These are phyloP conservation scores for Plasmodium berghei DNA, from an alignment of 169 alveolate species.

Conservation along the genomic window DNA sequence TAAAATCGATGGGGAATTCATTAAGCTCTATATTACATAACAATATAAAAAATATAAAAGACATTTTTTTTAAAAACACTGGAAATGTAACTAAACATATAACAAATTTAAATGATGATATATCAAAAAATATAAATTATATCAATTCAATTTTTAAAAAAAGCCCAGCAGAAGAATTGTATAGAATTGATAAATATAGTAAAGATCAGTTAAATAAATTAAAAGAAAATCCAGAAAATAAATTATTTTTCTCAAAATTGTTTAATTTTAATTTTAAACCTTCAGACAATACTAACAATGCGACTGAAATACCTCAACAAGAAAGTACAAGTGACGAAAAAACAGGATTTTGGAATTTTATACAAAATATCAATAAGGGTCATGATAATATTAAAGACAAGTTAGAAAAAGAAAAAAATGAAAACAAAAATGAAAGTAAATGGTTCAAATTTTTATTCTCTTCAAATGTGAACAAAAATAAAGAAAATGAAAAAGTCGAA, in stretches of 20 bases:
- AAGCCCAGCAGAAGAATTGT: conserved; percentile 21
- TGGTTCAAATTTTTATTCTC: neutral
- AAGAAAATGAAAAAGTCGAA: neutral
- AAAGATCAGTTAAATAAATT: conserved; percentile 30
- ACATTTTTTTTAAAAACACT: conserved; percentile 9
- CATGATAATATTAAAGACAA: neutral
- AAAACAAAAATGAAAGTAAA: neutral
- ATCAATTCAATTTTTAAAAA: conserved; percentile 13
- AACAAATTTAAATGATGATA: conserved; percentile 25
- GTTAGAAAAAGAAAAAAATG: neutral
- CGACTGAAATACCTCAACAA: neutral
- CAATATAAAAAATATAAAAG: conserved; percentile 17
- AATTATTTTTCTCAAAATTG: conserved; percentile 21
- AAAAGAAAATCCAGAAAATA: conserved; percentile 12
- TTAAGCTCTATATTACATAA: neutral
- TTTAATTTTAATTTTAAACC: neutral
- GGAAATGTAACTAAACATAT: conserved; percentile 15
- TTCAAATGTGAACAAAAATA: neutral
- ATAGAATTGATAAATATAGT: conserved; percentile 12
- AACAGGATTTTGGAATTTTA: neutral
- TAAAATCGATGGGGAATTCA: conserved; percentile 5
- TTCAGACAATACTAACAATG: neutral
- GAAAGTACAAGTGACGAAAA: neutral
- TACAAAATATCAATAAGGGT: neutral
- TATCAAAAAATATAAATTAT: conserved; percentile 28